Percentiles rank a stretch among this genome's conserved stretches.
Conservation (phyloP, 2,329 filamentous ascomycete genomes). For the Cercospora sp. region DNA sequence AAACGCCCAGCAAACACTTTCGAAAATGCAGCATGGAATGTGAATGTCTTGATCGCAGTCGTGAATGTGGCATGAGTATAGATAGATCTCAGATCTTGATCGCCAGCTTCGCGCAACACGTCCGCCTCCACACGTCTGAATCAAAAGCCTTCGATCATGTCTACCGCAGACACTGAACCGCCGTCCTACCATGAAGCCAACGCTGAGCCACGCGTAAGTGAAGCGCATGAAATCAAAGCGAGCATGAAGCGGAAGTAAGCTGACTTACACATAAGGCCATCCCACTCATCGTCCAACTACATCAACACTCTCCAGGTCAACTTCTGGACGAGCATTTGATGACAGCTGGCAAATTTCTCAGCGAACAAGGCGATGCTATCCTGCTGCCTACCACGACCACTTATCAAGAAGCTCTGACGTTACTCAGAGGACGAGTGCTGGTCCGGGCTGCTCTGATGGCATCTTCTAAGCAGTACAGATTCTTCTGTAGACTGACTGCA, state of each 20-base stretch:
- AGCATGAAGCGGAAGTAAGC: not conserved
- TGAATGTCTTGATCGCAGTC: not conserved
- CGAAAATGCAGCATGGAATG: not conserved
- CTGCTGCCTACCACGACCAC: constrained; percentile 9
- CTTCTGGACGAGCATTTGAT: constrained; percentile 11
- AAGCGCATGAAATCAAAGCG: not conserved
- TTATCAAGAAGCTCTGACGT: not conserved
- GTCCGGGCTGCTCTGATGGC: not conserved
- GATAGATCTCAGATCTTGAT: not conserved
- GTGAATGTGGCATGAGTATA: constrained; percentile 1
- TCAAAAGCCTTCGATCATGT: not conserved
- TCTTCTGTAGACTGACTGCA: constrained; percentile 14
- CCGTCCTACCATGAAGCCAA: constrained; percentile 10
- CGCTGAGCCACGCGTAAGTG: not conserved
- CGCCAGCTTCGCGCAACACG: not conserved
- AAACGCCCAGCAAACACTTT: not conserved
- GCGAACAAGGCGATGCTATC: constrained; percentile 8
- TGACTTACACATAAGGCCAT: constrained; percentile 1
- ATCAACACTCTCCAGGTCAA: constrained; percentile 9
- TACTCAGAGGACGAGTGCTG: constrained; percentile 10
- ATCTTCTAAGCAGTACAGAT: not conserved
- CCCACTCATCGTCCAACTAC: constrained; percentile 15
- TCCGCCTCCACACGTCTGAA: not conserved
- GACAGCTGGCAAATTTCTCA: constrained; percentile 4
- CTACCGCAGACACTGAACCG: not conserved